Evolutionary conservation across 1,284 basidiomycete species (phyloP), one percentile per base, ranked within the genome.

Genomic region (Rhodotorula sp.): DNA sequence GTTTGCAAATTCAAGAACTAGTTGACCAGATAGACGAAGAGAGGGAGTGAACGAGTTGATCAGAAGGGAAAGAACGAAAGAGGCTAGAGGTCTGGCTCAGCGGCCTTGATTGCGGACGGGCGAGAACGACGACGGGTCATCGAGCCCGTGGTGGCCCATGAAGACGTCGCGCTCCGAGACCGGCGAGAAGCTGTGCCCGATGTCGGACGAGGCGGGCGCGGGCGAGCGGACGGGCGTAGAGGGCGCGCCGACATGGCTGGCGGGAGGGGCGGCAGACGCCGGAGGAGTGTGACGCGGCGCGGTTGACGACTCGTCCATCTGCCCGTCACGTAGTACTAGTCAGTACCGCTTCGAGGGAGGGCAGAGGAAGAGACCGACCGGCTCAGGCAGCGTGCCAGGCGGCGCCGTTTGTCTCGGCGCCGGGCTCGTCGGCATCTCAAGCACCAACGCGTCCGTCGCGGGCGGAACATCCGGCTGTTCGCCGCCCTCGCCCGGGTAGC

Each of bases 71-170:
- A 19, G 15, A n/a, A 50, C 10, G 41, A 21, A 32, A n/a, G 19
- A 10, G 15, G 9, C 8, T 10, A 0, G n/a, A 25, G n/a, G 15
- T 9, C 19, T 29, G 41, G 32, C 10, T n/a, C 22, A 17, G 8
- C 29, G 19, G 6, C 34, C 21, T 21, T 22, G 32, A 12, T 32
- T 54, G 8, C 63, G 27, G 3, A 21, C 10, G 2, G 63, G 55
- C 19, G 66, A 60, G 55, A 67, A 63, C 9, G 54, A 41, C 8
- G 60, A 50, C 6, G 60, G 66, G 61, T 67, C 66, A 7, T 62
- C 66, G 54, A 62, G 66, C 9, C 66, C 66, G 19, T 58, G 60
- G 22, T 39, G 21, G 2, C 46, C 48, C 27, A 62, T 48, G 36
- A 44, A 62, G 36, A 36, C 61, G 19, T 62, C 55, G 3, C 66